Evolutionary conservation across 306 rosid genomes (phyloP).

Genomic region (Prinsepia uniflora): DNA sequence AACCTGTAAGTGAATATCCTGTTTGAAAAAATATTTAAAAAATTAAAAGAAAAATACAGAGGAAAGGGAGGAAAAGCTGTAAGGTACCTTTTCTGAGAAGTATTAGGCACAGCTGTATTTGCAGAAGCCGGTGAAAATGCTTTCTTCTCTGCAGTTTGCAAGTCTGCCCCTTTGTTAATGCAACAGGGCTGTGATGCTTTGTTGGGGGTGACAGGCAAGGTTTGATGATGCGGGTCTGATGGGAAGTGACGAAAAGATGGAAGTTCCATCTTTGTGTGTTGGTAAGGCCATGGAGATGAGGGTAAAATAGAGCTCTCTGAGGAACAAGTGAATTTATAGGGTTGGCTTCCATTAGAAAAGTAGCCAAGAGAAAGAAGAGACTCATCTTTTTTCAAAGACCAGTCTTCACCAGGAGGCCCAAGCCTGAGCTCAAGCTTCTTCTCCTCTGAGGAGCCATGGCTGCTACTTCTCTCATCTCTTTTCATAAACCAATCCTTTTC

Average conservation of each 20-base stretch:
- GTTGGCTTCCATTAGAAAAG: conserved; percentile 29
- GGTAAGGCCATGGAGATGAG: conserved; percentile 44
- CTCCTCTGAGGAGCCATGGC: conserved; percentile 51
- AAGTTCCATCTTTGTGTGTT: conserved; percentile 32
- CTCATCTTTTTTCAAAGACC: conserved; percentile 41
- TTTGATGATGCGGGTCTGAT: conserved; percentile 21
- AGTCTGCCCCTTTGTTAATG: conserved; percentile 40
- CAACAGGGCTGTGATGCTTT: conserved; percentile 45
- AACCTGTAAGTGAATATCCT: conserved; percentile 59
- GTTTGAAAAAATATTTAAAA: conserved; percentile 21
- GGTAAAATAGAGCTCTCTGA: conserved; percentile 24
- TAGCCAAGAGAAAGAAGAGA: conserved; percentile 52
- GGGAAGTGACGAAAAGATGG: conserved; percentile 46
- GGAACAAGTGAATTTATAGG: conserved; percentile 24
- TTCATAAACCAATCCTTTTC: conserved; percentile 51
- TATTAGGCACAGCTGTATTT: conserved; percentile 59
- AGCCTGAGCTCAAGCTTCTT: conserved; percentile 78
- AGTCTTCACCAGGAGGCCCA: conserved; percentile 80
- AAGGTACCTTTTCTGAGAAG: conserved; percentile 82
- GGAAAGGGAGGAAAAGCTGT: conserved; percentile 11
- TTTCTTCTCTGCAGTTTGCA: conserved; percentile 54
- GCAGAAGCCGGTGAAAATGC: conserved; percentile 45
- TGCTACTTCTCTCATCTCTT: conserved; percentile 32
- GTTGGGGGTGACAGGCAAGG: conserved; percentile 39
- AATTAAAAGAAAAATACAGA: conserved; percentile 13